Percentiles rank a stretch among this genome's conserved stretches.
Evolutionary conservation across 1,284 basidiomycete species (phyloP).

Genomic region (Apiotrichum veenhuisii): DNA sequence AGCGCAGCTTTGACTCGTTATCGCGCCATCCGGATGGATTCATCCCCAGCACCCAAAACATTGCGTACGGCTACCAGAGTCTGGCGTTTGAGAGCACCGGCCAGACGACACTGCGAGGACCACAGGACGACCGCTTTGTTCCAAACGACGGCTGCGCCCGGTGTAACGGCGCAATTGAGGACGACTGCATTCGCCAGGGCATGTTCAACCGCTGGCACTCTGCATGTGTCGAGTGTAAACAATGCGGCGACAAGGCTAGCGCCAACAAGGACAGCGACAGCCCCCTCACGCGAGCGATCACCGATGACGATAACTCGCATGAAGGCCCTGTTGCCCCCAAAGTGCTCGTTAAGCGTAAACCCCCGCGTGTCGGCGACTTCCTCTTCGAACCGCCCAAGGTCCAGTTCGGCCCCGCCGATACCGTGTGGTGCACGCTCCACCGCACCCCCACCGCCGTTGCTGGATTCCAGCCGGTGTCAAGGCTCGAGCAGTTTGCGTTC

Average conservation of each 20-base stretch:
- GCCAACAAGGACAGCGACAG: constrained; percentile 27
- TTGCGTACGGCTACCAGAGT: constrained; percentile 76
- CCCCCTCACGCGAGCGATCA: constrained; percentile 1
- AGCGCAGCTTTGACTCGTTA: constrained; percentile 39
- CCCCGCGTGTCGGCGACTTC: constrained; percentile 73
- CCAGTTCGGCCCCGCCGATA: constrained; percentile 26
- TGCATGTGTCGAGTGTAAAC: constrained; percentile 76
- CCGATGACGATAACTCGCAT: constrained; percentile 13
- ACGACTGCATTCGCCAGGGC: constrained; percentile 89
- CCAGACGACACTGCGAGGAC: constrained; percentile 67
- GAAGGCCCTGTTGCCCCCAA: constrained; percentile 15
- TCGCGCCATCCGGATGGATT: constrained; percentile 43
- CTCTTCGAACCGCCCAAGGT: constrained; percentile 60
- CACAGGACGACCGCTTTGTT: constrained; percentile 40
- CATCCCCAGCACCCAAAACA: constrained; percentile 68
- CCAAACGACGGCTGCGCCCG: constrained; percentile 79
- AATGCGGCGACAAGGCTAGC: constrained; percentile 74
- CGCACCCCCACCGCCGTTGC: constrained; percentile 60
- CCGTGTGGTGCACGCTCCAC: constrained; percentile 73
- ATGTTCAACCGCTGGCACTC: constrained; percentile 97
- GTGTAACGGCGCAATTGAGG: constrained; percentile 88
- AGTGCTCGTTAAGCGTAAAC: constrained; percentile 49
- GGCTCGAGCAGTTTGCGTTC: constrained; percentile 97
- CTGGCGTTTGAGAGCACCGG: constrained; percentile 76
- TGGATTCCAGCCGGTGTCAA: constrained; percentile 87